These are phyloP conservation scores for Nidula microcarpa DNA, from an alignment of 768 basidiomycete genomes.

Conservation along the genomic window DNA sequence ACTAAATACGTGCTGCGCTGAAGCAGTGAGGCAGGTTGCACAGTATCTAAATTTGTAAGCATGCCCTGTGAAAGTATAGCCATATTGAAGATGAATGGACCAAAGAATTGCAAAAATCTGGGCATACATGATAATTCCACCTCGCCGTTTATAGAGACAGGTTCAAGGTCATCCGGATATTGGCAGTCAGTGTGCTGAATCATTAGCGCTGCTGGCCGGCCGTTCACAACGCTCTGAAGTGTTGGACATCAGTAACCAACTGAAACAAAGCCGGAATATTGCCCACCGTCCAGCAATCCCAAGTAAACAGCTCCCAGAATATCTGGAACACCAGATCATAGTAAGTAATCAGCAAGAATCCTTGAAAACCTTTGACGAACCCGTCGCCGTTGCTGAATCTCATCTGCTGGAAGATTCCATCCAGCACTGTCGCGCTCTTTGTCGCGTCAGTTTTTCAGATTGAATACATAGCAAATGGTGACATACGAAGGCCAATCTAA, in stretches of 20 bases:
- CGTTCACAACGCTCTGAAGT: constrained; percentile 41
- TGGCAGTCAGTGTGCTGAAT: constrained; percentile 49
- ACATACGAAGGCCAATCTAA: constrained; percentile 52
- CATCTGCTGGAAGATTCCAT: constrained; percentile 41
- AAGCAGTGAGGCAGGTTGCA: constrained; percentile 39
- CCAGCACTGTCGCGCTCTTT: constrained; percentile 49
- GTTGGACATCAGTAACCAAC: not conserved
- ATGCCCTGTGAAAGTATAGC: constrained; percentile 24
- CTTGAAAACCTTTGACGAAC: constrained; percentile 12
- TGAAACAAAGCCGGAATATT: too few relatives aligned
- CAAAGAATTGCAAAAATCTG: not conserved
- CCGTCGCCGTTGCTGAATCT: constrained; percentile 42
- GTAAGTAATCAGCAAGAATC: not conserved
- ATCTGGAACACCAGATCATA: constrained; percentile 18
- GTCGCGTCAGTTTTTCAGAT: not conserved
- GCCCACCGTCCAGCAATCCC: constrained; percentile 47
- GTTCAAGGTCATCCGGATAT: constrained; percentile 43
- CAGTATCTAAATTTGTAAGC: constrained; percentile 44
- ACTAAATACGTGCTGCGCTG: constrained; percentile 39
- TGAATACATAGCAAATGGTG: not conserved
- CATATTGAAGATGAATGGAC: not conserved
- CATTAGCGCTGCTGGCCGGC: constrained; percentile 43
- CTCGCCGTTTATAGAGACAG: constrained; percentile 25
- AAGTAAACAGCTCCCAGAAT: constrained; percentile 53
- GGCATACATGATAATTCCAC: constrained; percentile 41